Base-by-base conservation (phyloP, 1,139 yeast genomes). In the Diutina catenulata region DNA sequence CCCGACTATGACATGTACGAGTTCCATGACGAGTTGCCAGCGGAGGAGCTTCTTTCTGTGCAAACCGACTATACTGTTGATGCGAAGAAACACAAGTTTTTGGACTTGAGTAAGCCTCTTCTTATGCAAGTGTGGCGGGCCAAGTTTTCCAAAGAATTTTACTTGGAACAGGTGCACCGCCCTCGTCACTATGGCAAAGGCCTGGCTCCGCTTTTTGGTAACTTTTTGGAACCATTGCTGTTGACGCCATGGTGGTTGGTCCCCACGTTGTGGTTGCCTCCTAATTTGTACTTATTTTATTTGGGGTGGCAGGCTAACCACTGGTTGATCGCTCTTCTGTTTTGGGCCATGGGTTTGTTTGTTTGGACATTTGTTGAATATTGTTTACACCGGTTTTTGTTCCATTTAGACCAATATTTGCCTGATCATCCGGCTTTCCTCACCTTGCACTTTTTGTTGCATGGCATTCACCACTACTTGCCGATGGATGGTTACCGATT, bases 401-500 rank as follows among this genome's bases (percentile, higher is more conserved):
- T 91, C 78, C 99, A 91, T 57, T 66, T 91, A 51, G 99, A 91
- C 56, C 64, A 73, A 37, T 74, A 78, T 54, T 69, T 93, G 46
- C 99, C 99, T 10, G 83, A 84, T 47, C 74, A 81, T 57, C 80
- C 77, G 38, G 42, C 72, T 26, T 82, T 83, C 15, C 78, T 81
- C 52, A 75, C 94, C 2, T 49, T 86, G 36, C 99, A 91, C 59
- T 91, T 91, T 68, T 60, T 87, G 45, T 67, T 88, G 47, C 99
- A 91, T 52, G 99, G 99, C 39, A 81, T 88, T 40, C 99, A 91
- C 57, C 99, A 91, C 58, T 91, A 86, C 59, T 69, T 91, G 49
- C 99, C 99, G 43, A 91, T 93, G 98, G 99, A 91, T 62, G 74
- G 75, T 42, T 68, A 77, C 58, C 76, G 99, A 55, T 72, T 91